These are phyloP conservation scores for Salvia hispanica DNA, from an alignment of 257 asterid genomes.

Conservation along the genomic window DNA sequence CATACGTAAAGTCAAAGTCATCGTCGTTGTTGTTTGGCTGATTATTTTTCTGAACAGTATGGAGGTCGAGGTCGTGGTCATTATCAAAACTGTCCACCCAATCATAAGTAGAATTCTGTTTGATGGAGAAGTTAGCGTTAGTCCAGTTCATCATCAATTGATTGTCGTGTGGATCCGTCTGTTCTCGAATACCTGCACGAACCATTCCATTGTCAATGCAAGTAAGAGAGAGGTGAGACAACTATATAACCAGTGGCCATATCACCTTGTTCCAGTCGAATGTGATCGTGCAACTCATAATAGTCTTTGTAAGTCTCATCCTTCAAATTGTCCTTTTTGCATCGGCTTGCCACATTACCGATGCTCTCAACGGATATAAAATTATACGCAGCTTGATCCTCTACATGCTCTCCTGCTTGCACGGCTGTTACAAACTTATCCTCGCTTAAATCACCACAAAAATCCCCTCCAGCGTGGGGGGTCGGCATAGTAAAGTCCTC, in stretches of 20 bases:
- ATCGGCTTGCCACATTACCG: constrained; percentile 32
- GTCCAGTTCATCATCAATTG: constrained; percentile 23
- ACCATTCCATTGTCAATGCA: constrained; percentile 34
- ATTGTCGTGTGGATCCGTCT: constrained; percentile 8
- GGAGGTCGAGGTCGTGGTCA: constrained; percentile 29
- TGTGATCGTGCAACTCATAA: constrained; percentile 41
- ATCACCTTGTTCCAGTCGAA: constrained; percentile 38
- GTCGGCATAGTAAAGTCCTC: constrained; percentile 75
- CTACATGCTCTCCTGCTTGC: constrained; percentile 37
- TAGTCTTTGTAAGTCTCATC: constrained; percentile 42
- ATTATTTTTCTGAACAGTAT: constrained; percentile 33
- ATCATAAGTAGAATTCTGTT: constrained; percentile 34
- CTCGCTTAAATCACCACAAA: constrained; percentile 62
- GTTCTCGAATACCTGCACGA: background rate
- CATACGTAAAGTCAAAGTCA: constrained; percentile 32
- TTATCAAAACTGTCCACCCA: constrained; percentile 37
- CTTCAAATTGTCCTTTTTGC: constrained; percentile 29
- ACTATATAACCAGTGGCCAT: constrained; percentile 32
- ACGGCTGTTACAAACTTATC: constrained; percentile 72
- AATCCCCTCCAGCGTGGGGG: constrained; percentile 47
- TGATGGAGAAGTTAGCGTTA: constrained; percentile 25
- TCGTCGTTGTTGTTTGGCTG: constrained; percentile 21
- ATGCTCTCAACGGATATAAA: constrained; percentile 30
- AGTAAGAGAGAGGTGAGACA: constrained; percentile 48
- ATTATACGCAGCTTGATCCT: constrained; percentile 29